phyloP scores from a whole-genome alignment of 225 moss, liverwort and hornwort species.

The Rhytidiadelphus loreus region DNA sequence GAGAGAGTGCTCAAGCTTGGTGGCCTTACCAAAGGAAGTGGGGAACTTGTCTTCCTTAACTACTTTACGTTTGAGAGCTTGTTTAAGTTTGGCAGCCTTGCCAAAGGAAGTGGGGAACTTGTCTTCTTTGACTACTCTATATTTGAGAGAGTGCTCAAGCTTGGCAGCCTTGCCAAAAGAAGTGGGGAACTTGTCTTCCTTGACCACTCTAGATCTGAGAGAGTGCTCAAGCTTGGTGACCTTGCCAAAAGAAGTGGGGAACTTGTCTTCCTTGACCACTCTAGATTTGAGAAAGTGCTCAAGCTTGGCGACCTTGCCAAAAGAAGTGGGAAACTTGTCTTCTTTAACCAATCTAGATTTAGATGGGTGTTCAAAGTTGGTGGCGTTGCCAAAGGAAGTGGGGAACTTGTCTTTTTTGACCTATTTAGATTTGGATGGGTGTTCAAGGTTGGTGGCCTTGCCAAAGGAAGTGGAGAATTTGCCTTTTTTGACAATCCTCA shows the following conservation, averaged over 20 bases:
- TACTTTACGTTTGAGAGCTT: fast-evolving
- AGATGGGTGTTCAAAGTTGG: not conserved
- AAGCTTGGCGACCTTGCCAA: not conserved
- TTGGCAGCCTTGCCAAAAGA: not conserved
- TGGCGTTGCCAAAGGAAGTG: fast-evolving
- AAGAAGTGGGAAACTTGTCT: fast-evolving
- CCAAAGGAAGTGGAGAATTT: too few species aligned
- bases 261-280: not conserved
- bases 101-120: too few species aligned
- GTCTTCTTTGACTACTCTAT: too few species aligned
- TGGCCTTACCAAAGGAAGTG: too few species aligned
- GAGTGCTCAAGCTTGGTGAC: fast-evolving
- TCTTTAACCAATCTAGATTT: not conserved
- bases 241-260: not conserved
- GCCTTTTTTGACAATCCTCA: too few species aligned
- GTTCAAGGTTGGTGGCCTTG: too few species aligned
- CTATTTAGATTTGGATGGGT: too few species aligned
- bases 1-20: too few species aligned
- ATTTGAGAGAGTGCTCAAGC: too few species aligned
- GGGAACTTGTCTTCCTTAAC: too few species aligned
- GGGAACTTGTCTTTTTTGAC: fast-evolving
- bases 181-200: fast-evolving
- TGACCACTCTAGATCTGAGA: not conserved
- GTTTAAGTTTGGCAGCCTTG: too few species aligned
- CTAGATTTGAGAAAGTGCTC: not conserved